Percentiles rank a stretch among this genome's conserved stretches.
Conservation (phyloP, 345 rosid genomes). For the Mangifera indica region DNA sequence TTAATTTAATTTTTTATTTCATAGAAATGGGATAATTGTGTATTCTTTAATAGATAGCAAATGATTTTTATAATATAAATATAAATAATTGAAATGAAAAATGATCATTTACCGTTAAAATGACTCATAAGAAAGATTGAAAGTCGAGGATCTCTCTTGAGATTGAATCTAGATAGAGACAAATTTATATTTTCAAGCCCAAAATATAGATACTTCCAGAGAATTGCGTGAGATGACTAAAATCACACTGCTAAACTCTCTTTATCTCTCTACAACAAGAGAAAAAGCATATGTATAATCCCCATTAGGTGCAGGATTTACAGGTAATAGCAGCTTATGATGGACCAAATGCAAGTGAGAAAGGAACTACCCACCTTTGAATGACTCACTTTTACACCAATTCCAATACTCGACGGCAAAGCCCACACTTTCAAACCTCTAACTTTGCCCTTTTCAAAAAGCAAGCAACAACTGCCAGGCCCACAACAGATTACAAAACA, state of each 20-base stretch:
- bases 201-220: constrained; percentile 3
- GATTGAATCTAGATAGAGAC: not conserved
- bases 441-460: constrained; percentile 42
- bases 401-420: constrained; percentile 41
- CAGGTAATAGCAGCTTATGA: constrained; percentile 24
- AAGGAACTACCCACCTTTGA: constrained; percentile 45
- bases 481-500: constrained; percentile 26
- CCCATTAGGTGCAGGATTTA: constrained; percentile 37
- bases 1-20: too few species aligned
- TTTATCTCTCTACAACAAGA: not conserved
- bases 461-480: constrained; percentile 24
- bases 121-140: too few species aligned
- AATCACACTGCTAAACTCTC: not conserved
- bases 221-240: not conserved
- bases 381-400: constrained; percentile 39
- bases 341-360: constrained; percentile 33
- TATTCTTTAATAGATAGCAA: too few species aligned
- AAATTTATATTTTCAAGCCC: not conserved
- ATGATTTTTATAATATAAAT: too few species aligned
- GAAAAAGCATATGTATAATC: constrained; percentile 3
- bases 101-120: too few species aligned
- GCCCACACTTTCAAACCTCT: constrained; percentile 47
- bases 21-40: too few species aligned
- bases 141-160: too few species aligned
- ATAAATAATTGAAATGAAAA: too few species aligned